Conservation (phyloP, 73 alveolate species). For the Tetrahymena thermophila region DNA sequence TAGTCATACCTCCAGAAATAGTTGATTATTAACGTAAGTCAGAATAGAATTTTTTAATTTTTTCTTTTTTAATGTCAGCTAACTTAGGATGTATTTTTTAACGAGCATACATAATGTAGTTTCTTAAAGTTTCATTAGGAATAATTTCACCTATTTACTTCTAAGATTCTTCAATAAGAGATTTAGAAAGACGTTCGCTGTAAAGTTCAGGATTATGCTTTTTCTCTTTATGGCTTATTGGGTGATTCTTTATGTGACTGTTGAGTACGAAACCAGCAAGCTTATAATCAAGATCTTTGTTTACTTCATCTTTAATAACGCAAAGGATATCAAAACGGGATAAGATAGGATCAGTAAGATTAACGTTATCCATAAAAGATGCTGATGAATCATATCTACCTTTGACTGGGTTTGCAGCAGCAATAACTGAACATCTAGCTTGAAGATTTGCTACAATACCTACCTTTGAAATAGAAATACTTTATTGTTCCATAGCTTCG, state of each 20-base stretch:
- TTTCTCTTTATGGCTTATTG: slow-evolving; percentile 51
- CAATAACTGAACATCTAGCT: slow-evolving; percentile 99
- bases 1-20: slow-evolving; percentile 89
- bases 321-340: slow-evolving; percentile 98
- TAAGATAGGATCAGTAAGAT: slow-evolving; percentile 98
- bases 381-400: slow-evolving; percentile 87
- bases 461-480: slow-evolving; percentile 98
- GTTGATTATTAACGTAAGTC: slow-evolving; percentile 86
- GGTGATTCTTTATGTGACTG: slow-evolving; percentile 96
- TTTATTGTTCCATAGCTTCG: slow-evolving; percentile 99
- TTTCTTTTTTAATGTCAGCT: slow-evolving; percentile 84
- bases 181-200: slow-evolving; percentile 37
- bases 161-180: slow-evolving; percentile 23
- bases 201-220: slow-evolving; percentile 28
- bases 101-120: slow-evolving; percentile 95
- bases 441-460: slow-evolving; percentile 99
- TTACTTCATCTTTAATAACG: slow-evolving; percentile 97
- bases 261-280: slow-evolving; percentile 96
- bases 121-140: slow-evolving; percentile 86
- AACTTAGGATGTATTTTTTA: slow-evolving; percentile 85
- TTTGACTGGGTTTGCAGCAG: slow-evolving; percentile 99
- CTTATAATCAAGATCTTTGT: slow-evolving; percentile 85
- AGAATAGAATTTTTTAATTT: slow-evolving; percentile 89
- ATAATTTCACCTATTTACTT: slow-evolving; percentile 27
- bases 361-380: slow-evolving; percentile 97